A percentile compares a stretch with the other conserved stretches of the same genome.
phyloP scores from a whole-genome alignment of 129 eudicot genomes.

The Gnaphalium uliginosum region DNA sequence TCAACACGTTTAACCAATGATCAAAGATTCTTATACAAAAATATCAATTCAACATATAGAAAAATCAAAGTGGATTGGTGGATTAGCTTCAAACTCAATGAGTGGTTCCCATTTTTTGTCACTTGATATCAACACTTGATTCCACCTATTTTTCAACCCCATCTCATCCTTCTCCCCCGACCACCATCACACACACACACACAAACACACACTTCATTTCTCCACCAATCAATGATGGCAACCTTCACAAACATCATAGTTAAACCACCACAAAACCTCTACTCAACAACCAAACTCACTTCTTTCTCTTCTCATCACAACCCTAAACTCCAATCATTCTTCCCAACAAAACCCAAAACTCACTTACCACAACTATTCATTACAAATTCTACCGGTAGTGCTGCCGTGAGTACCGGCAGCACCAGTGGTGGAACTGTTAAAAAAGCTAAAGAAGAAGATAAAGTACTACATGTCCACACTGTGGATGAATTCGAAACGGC shows the following conservation, averaged over 20 bases:
- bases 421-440: constrained; percentile 19
- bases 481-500: constrained; percentile 72
- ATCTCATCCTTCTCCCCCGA: constrained; percentile 15
- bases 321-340: constrained; percentile 26
- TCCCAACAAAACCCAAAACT: constrained; percentile 34
- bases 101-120: constrained; percentile 32
- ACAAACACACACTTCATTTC: neutral
- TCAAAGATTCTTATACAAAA: neutral
- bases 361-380: neutral
- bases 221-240: constrained; percentile 45
- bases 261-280: constrained; percentile 44
- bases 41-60: neutral
- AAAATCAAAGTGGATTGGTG: constrained; percentile 38
- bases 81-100: constrained; percentile 34
- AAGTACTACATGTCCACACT: constrained; percentile 61
- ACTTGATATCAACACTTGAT: constrained; percentile 26
- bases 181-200: neutral
- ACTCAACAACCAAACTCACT: constrained; percentile 36
- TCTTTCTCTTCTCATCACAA: constrained; percentile 23
- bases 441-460: constrained; percentile 33
- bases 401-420: constrained; percentile 12
- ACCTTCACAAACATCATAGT: constrained; percentile 60
- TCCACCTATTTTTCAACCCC: constrained; percentile 30
- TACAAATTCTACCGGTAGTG: constrained; percentile 37
- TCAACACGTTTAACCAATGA: neutral